Base-by-base conservation (phyloP, 1,284 basidiomycete species). In the Naganishia liquefaciens region DNA sequence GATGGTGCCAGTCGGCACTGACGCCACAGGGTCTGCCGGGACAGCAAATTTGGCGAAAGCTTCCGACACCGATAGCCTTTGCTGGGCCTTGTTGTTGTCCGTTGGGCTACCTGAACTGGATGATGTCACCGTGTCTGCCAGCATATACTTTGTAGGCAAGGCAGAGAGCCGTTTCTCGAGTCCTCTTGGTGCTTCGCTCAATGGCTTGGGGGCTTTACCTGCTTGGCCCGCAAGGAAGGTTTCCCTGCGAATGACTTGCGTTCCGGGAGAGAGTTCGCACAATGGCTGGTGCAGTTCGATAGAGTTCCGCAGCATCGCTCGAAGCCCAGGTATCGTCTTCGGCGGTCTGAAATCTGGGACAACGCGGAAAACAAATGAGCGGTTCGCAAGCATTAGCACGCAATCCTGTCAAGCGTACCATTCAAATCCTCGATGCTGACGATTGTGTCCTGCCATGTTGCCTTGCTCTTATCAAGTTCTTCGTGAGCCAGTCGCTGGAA, bases 261-360 rank as follows among this genome's bases (percentile, higher is more conserved):
- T 58, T 15, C 66, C 55, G 13, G 66, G 66, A 7, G 66, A 67
- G 2, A 49, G 42, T 19, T 63, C 66, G 19, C 55, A 43, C 28
- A 67, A 42, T 3, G 66, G 52, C 5, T 43, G 50, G n/a, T 61
- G 57, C 21, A 67, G 46, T 28, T 67, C 62, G 44, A 55, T 39
- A 10, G 66, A 67, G 23, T 57, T 58, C 21, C 57, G 53, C 6
- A 67, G 30, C 21, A 67, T 40, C 19, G 30, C 39, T 40, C 49
- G 28, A n/a, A 67, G 25, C 17, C 60, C 66, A 23, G 53, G 17
- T 21, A 51, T 44, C 19, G 49, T 49, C 7, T 21, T 54, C 1
- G 66, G 66, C 30, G 66, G 66, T 17, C 40, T 47, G 57, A 63
- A 67, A 19, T 61, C 66, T 67, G 28, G 42, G 49, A n/a, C 19